Conservation (phyloP, 2,329 filamentous ascomycete genomes). For the Cytospora paraplurivora region DNA sequence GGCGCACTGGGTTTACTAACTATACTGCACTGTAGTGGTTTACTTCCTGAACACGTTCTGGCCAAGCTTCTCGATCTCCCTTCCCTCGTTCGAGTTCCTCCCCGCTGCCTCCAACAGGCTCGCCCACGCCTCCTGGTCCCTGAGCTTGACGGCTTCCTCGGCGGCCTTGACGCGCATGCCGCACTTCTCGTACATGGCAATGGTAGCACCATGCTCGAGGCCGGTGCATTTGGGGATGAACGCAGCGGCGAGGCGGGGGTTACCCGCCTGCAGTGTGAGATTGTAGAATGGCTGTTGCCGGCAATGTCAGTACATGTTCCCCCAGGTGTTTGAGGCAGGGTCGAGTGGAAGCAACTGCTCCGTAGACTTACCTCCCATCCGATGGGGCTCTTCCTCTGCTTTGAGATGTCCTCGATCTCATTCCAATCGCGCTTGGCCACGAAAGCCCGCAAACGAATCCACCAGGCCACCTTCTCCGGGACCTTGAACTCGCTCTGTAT, state of each 20-base stretch:
- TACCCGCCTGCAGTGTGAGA: slow-evolving; percentile 83
- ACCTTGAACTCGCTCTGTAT: slow-evolving; percentile 92
- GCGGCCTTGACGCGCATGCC: slow-evolving; percentile 86
- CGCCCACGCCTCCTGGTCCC: slow-evolving; percentile 75
- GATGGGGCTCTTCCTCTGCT: slow-evolving; percentile 83
- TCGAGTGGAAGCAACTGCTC: slow-evolving; percentile 3
- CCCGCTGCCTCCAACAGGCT: slow-evolving; percentile 74
- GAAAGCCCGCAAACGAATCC: slow-evolving; percentile 79
- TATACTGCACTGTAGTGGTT: slow-evolving; percentile 10
- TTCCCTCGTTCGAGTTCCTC: slow-evolving; percentile 63
- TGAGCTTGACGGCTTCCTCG: slow-evolving; percentile 84
- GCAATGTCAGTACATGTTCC: slow-evolving; percentile 14
- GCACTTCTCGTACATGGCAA: slow-evolving; percentile 96
- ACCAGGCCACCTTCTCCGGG: slow-evolving; percentile 86
- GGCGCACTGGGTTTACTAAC: background rate
- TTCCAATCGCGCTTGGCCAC: slow-evolving; percentile 90
- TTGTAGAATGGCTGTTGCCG: slow-evolving; percentile 79
- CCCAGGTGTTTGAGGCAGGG: background rate
- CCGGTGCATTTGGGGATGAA: slow-evolving; percentile 88
- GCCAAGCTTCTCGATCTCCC: slow-evolving; percentile 81
- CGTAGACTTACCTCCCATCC: slow-evolving; percentile 80
- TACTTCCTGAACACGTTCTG: slow-evolving; percentile 59
- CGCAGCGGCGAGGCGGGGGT: slow-evolving; percentile 77
- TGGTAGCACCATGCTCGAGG: slow-evolving; percentile 67
- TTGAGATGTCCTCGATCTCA: slow-evolving; percentile 84